Evolutionary conservation across 1,284 basidiomycete genomes (phyloP).

Genomic region (Porodaedalea pini): DNA sequence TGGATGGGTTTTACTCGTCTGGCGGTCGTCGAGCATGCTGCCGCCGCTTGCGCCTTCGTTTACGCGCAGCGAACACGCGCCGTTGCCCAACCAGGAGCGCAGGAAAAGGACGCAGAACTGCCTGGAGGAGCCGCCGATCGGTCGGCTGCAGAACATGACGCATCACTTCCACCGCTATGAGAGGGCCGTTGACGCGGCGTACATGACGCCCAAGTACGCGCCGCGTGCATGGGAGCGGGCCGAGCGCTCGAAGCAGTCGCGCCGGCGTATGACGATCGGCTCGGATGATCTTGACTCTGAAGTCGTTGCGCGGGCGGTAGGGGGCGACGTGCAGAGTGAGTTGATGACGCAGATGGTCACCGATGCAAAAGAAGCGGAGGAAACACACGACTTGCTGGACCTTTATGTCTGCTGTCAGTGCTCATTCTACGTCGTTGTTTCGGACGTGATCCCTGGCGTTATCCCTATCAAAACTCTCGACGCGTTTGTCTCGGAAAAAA

Average conservation of each 20-base stretch:
- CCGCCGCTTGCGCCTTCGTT: conserved; percentile 60
- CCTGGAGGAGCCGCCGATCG: conserved; percentile 43
- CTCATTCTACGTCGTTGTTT: conserved; percentile 64
- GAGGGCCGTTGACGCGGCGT: conserved; percentile 59
- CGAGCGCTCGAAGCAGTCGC: conserved; percentile 45
- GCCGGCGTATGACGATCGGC: conserved; percentile 41
- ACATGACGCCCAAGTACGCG: conserved; percentile 59
- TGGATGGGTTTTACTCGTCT: conserved; percentile 70
- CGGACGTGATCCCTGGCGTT: conserved; percentile 66
- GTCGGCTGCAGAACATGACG: conserved; percentile 50
- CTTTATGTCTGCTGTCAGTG: conserved; percentile 82
- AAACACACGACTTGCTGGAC: conserved; percentile 63
- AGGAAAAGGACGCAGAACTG: conserved; percentile 52
- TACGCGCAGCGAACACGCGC: conserved; percentile 37
- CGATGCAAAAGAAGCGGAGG: conserved; percentile 30
- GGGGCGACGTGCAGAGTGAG: conserved; percentile 36
- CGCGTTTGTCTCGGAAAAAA: conserved; percentile 42
- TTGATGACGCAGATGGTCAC: conserved; percentile 34
- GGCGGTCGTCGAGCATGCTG: conserved; percentile 56
- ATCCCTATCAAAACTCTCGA: conserved; percentile 53
- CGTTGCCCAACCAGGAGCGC: conserved; percentile 49
- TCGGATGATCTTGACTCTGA: conserved; percentile 18
- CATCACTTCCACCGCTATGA: conserved; percentile 78
- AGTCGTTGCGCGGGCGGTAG: conserved; percentile 25
- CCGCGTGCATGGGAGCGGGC: conserved; percentile 54